Evolutionary conservation across 768 basidiomycete genomes (phyloP).

Genomic region (Mycena epipterygia): DNA sequence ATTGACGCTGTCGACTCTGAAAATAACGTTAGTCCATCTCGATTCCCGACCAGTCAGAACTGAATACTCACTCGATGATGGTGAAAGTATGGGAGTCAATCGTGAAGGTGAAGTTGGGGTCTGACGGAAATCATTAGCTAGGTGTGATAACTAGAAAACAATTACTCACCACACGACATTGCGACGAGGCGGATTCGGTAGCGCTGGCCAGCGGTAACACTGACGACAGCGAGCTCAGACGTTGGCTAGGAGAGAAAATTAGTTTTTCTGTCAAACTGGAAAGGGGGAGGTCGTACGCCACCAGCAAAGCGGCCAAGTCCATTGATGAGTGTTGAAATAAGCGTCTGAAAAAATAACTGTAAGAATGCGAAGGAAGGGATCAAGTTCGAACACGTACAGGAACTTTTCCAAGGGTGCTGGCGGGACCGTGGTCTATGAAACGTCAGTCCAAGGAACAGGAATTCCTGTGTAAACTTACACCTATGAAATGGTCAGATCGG

Average conservation of each 20-base stretch:
- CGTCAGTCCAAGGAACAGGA: background rate
- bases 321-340: conserved; percentile 39
- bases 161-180: conserved; percentile 19
- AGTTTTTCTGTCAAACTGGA: background rate
- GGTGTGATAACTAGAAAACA: no score
- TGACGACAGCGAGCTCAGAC: conserved; percentile 48
- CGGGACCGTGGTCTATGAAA: conserved; percentile 16
- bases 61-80: no score
- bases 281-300: background rate
- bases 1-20: conserved; percentile 61
- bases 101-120: conserved; percentile 55
- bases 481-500: background rate
- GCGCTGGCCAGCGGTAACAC: conserved; percentile 48
- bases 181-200: conserved; percentile 44
- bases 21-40: no score
- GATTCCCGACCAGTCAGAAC: no score
- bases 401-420: background rate
- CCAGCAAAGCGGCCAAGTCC: conserved; percentile 24
- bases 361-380: no score
- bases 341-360: background rate
- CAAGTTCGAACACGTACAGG: background rate
- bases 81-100: conserved; percentile 63
- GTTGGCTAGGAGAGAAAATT: conserved; percentile 22
- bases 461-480: no score
- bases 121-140: no score